Base-by-base conservation (phyloP, 192 early-diverging fungal genomes). In the Chytriomyces sp. region DNA sequence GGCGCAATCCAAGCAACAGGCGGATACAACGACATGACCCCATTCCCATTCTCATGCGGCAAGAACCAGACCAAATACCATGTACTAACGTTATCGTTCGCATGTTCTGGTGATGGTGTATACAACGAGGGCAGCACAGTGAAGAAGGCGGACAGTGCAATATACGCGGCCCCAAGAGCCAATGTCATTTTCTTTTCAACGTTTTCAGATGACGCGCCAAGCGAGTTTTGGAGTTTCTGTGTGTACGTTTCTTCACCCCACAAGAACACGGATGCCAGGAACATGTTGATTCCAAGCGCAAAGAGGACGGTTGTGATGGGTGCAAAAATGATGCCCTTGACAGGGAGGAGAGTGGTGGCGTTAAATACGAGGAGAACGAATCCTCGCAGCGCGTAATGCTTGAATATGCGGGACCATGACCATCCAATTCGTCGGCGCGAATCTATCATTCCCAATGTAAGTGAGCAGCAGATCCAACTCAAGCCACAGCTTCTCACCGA, bases 201-300 rank as follows among this genome's bases (percentile, higher is more conserved):
- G 1, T 35, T 35, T 2, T 35, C 35, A 4, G 35, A 35, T 35
- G 28, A 35, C 4, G 35, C 35, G 35, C 35, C 35, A 35, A 35
- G 35, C 35, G 35, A 35, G 35, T 3, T 35, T 35, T 35, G 35
- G 35, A 35, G 35, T 35, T 35, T 35, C 35, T 35, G 35, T 3
- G 35, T 35, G 35, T 35, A 35, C 35, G 35, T 35, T 35, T 35
- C 35, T 35, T 35, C 35, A 4, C 35, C 35, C 35, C 35, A 35
- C 35, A 80, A n/a, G 24, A 82, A 62, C 26, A 77, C 20, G 9
- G 83, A 10, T 7, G 73, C 83, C 44, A 84, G 74, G 72, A 84
- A 80, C 18, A 84, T 80, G 71, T 82, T 71, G 47, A 82, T 43
- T 11, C 83, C 83, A 35, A 84, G 78, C 5, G 80, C 78, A 62